Conservation (phyloP, 495 filamentous ascomycete genomes). For the Daldinia grandis region DNA sequence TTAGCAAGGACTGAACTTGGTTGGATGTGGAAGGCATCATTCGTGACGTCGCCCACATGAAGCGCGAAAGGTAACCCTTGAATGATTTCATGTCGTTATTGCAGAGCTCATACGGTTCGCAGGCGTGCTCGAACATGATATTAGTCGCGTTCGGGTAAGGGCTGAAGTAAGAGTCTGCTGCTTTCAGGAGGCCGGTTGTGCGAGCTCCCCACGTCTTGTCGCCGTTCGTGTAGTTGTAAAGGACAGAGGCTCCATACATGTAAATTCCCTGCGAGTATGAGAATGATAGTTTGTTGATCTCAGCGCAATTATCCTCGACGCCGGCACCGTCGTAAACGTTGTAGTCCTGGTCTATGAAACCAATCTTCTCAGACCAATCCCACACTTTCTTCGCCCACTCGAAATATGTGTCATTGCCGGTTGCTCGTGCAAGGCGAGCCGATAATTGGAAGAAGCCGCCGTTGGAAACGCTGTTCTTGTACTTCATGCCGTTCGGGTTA, state of each 20-base stretch:
- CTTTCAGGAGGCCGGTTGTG: constrained; percentile 59
- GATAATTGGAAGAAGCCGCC: constrained; percentile 74
- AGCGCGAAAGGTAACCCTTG: constrained; percentile 82
- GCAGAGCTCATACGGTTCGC: constrained; percentile 70
- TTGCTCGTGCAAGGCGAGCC: constrained; percentile 72
- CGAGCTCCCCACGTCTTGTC: constrained; percentile 60
- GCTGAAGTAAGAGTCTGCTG: constrained; percentile 46
- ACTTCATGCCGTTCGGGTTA: constrained; percentile 73
- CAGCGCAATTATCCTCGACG: constrained; percentile 54
- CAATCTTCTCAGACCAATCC: constrained; percentile 68
- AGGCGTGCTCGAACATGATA: constrained; percentile 75
- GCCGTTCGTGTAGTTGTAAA: constrained; percentile 69
- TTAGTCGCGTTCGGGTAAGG: constrained; percentile 55
- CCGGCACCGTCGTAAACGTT: constrained; percentile 66
- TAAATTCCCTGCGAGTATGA: constrained; percentile 73
- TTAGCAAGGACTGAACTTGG: constrained; percentile 61
- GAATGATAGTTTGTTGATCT: constrained; percentile 60
- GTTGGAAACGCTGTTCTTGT: constrained; percentile 78
- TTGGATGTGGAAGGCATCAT: constrained; percentile 65
- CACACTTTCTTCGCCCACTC: constrained; percentile 75
- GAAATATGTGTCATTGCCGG: constrained; percentile 68
- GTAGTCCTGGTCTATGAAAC: constrained; percentile 59
- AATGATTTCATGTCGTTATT: constrained; percentile 79
- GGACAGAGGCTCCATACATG: constrained; percentile 69
- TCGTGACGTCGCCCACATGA: constrained; percentile 70